Evolutionary conservation across 768 basidiomycete genomes (phyloP).

Genomic region (Termitomyces bulborhizus): DNA sequence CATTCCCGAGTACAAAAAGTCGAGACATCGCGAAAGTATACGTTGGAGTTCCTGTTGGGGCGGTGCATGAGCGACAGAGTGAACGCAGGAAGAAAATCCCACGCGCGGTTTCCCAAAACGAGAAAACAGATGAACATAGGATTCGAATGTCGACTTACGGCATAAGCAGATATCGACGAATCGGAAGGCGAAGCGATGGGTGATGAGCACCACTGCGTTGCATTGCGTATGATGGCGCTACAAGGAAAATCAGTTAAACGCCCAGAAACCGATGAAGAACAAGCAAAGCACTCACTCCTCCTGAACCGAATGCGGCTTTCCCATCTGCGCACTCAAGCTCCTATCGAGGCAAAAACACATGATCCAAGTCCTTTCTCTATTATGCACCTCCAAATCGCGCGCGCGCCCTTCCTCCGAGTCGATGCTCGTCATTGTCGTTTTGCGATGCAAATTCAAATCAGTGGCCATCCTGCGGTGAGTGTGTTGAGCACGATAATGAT

Average conservation of each 20-base stretch:
- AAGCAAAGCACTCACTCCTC: constrained; percentile 67
- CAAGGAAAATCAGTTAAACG: neutral
- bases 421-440: constrained; percentile 52
- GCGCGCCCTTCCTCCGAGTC: constrained; percentile 78
- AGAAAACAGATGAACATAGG: no score
- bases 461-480: constrained; percentile 71
- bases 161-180: constrained; percentile 65
- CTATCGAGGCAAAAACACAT: constrained; percentile 82
- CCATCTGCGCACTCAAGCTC: constrained; percentile 93
- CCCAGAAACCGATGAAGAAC: no score
- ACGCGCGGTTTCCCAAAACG: no score
- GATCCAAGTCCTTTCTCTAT: constrained; percentile 94
- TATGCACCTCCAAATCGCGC: constrained; percentile 82
- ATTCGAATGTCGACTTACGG: constrained; percentile 39
- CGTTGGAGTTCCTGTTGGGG: constrained; percentile 71
- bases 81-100: no score
- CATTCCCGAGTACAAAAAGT: constrained; percentile 83
- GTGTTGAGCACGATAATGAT: no score
- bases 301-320: constrained; percentile 87
- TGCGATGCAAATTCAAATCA: constrained; percentile 92
- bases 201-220: constrained; percentile 65
- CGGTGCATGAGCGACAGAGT: no score
- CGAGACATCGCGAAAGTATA: constrained; percentile 81
- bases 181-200: constrained; percentile 63
- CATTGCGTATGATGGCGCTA: constrained; percentile 85